Evolutionary conservation across 495 filamentous ascomycete genomes (phyloP), one percentile per base, ranked within the genome.

Genomic region (Annulohypoxylon moriforme): DNA sequence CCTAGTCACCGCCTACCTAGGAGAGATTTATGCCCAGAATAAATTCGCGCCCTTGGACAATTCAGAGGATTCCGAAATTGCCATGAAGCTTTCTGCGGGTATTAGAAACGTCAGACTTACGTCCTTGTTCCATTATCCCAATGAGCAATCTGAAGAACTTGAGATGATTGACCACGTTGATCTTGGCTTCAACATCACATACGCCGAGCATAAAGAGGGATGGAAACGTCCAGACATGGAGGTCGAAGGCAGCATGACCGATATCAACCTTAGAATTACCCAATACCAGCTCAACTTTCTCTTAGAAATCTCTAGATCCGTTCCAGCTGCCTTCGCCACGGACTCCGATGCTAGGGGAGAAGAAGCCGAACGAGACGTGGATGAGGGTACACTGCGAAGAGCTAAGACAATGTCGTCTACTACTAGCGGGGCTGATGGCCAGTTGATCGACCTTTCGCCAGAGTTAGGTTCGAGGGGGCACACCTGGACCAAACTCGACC

Each of bases 151-250:
- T 0, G 95, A 99, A 79, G 94, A 97, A 74, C 85, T 98, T 22
- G 93, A 99, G 78, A 91, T 99, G 82, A 94, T 99, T 64, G 93
- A 98, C 75, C 94, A 98, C 70, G 93, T 98, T 14, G 95, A 98
- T 75, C 83, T 99, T 36, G 92, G 91, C 34, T 98, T 98, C 80
- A 91, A 91, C 55, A 89, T 98, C 64, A 97, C 91, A 24, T 94
- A 96, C 75, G 86, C 93, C 5, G 96, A 98, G 73, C 96, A 98
- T 76, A 88, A 89, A 63, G 79, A 86, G 38, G 90, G 91, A 50
- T 84, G 87, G 59, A 89, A 95, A 69, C 88, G 96, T 60, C 96
- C 96, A 7, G 96, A 98, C 73, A 88, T 94, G 69, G 96, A 98
- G 81, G 89, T 98, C 13, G 90, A 94, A 77, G 93, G 96, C 10